Conservation (phyloP, 73 alveolate genomes). For the Vitrella brassicaformis region DNA sequence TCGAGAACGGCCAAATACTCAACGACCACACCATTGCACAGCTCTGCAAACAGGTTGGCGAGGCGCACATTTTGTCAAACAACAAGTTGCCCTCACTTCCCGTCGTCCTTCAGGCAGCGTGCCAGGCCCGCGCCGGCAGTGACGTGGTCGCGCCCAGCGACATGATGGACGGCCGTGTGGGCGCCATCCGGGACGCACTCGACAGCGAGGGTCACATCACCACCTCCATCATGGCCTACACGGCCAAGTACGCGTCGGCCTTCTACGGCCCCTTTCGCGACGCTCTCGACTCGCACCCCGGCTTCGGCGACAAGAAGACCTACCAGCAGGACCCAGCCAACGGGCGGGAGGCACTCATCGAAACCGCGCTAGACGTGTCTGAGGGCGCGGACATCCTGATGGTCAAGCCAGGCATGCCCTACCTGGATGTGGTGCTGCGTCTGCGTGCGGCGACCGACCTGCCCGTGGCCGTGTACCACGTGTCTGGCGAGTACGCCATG, state of each 20-base stretch:
- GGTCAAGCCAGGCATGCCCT: constrained; percentile 33
- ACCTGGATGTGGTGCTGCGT: too few species aligned
- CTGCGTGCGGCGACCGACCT: too few species aligned
- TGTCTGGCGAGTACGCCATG: constrained; percentile 38
- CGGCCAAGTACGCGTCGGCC: constrained; percentile 33
- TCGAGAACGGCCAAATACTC: background rate
- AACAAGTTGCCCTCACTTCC: background rate
- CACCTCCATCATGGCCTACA: constrained; percentile 35
- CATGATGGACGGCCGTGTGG: constrained; percentile 41
- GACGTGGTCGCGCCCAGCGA: constrained; percentile 15
- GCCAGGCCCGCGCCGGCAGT: background rate
- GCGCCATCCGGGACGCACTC: constrained; percentile 32
- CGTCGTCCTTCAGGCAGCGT: background rate
- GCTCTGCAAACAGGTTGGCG: background rate
- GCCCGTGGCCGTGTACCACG: constrained; percentile 4
- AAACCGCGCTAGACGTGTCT: background rate
- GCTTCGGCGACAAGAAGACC: constrained; percentile 18
- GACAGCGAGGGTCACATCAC: constrained; percentile 21
- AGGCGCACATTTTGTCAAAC: too few species aligned
- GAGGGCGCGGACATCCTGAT: constrained; percentile 30
- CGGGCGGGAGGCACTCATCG: background rate
- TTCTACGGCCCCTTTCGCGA: constrained; percentile 39
- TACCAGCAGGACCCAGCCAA: constrained; percentile 30
- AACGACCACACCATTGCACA: background rate
- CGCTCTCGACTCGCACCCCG: constrained; percentile 34